Evolutionary conservation across 2,329 filamentous ascomycete genomes (phyloP).

Genomic region (Emergomyces orientalis): DNA sequence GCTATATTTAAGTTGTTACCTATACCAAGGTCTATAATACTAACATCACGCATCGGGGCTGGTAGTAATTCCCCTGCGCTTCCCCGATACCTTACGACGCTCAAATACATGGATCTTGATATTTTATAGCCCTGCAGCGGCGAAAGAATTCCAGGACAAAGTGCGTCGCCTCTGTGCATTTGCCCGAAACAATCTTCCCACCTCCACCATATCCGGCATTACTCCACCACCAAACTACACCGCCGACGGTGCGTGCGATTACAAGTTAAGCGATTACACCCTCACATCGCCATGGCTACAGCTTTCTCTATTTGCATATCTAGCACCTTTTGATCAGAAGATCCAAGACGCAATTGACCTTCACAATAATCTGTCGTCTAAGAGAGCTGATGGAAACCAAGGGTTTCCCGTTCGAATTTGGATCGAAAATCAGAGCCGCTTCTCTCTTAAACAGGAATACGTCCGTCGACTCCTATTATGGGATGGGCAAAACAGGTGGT

Average conservation of each 20-base stretch:
- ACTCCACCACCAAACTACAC: conserved; percentile 13
- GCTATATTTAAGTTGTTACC: background rate
- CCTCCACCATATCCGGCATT: conserved; percentile 10
- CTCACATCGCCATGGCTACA: conserved; percentile 16
- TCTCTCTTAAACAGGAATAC: conserved; percentile 5
- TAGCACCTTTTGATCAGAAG: conserved; percentile 15
- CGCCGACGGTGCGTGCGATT: conserved; percentile 1
- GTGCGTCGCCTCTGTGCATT: conserved; percentile 12
- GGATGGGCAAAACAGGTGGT: conserved; percentile 14
- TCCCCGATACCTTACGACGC: conserved; percentile 14
- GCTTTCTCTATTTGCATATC: conserved; percentile 12
- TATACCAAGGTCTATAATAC: background rate
- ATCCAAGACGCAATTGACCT: conserved; percentile 14
- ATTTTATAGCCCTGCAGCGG: conserved; percentile 17
- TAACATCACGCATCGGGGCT: background rate
- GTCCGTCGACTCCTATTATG: conserved; percentile 13
- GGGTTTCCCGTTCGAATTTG: conserved; percentile 16
- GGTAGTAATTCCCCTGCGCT: conserved; percentile 18
- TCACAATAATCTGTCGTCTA: conserved; percentile 11
- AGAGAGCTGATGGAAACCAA: background rate
- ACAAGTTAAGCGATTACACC: conserved; percentile 16
- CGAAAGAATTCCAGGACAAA: conserved; percentile 17
- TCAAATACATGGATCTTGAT: conserved; percentile 17
- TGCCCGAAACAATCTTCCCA: conserved; percentile 12
- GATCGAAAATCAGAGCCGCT: conserved; percentile 8